Evolutionary conservation across 148 eudicot genomes (phyloP).

Genomic region (Pharnaceum exiguum): DNA sequence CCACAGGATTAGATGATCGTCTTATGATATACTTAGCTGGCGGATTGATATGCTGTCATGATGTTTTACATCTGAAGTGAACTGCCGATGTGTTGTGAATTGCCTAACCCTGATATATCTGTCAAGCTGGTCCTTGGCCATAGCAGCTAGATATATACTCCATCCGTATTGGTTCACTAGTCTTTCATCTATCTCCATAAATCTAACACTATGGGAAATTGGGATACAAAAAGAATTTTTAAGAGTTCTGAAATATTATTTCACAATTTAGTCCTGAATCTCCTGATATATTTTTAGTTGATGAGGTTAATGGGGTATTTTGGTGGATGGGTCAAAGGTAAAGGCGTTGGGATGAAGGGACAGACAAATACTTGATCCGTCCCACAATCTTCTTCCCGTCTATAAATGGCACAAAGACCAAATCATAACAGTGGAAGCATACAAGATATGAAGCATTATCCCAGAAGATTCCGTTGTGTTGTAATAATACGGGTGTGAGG

Average conservation of each 20-base stretch:
- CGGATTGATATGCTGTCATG: conserved; percentile 94
- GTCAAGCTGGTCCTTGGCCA: conserved; percentile 46
- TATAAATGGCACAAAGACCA: too few species aligned
- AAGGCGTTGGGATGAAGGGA: conserved; percentile 1
- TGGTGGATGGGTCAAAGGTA: not conserved
- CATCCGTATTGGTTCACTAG: conserved; percentile 31
- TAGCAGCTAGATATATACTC: conserved; percentile 42
- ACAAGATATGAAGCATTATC: too few species aligned
- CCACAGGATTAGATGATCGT: conserved; percentile 85
- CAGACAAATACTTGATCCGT: too few species aligned
- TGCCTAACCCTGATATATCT: conserved; percentile 52
- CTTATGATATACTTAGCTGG: conserved; percentile 97
- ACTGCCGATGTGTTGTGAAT: conserved; percentile 74
- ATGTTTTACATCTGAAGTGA: conserved; percentile 91
- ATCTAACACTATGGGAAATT: not conserved
- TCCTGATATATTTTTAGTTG: not conserved
- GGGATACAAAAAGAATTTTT: conserved; percentile 11
- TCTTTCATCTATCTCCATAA: conserved; percentile 8
- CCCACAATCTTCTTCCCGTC: too few species aligned
- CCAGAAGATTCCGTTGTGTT: too few species aligned
- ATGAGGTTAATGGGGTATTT: not conserved
- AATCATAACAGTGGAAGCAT: too few species aligned
- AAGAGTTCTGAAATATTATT: not conserved
- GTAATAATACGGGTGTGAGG: too few species aligned
- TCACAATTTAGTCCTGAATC: conserved; percentile 8